Percentiles rank a stretch among this genome's conserved stretches.
Conservation (phyloP, 768 basidiomycete species). For the Macrolepiota fuliginosa region DNA sequence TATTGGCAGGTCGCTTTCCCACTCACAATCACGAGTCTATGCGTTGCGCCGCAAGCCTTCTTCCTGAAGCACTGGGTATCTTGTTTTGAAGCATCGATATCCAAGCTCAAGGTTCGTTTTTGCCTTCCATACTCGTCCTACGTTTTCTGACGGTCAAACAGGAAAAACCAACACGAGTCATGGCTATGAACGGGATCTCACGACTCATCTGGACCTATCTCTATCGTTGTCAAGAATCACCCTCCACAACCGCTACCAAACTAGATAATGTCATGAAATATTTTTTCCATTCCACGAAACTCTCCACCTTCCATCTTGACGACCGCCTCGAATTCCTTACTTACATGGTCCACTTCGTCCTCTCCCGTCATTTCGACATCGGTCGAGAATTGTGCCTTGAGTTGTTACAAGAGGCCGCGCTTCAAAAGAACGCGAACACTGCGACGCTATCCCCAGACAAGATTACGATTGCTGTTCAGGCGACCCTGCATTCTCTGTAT, state of each 20-base stretch:
- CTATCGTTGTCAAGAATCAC: constrained; percentile 87
- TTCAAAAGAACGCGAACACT: constrained; percentile 38
- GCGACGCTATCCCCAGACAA: constrained; percentile 64
- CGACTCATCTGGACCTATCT: constrained; percentile 92
- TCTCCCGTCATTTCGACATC: constrained; percentile 81
- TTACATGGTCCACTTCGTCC: constrained; percentile 77
- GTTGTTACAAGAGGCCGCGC: constrained; percentile 65
- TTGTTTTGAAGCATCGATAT: constrained; percentile 69
- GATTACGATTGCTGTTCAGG: constrained; percentile 71
- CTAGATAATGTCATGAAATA: constrained; percentile 72
- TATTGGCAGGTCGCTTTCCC: constrained; percentile 91
- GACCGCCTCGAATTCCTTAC: constrained; percentile 76
- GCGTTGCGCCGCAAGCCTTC: constrained; percentile 82
- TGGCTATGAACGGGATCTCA: constrained; percentile 78
- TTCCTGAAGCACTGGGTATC: constrained; percentile 81
- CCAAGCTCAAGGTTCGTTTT: constrained; percentile 72
- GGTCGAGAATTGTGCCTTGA: constrained; percentile 82
- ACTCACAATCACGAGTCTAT: constrained; percentile 76
- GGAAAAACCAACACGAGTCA: constrained; percentile 73
- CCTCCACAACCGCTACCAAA: constrained; percentile 76
- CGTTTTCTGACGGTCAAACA: constrained; percentile 27
- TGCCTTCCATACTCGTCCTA: neutral
- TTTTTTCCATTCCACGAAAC: constrained; percentile 75
- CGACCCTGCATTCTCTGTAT: constrained; percentile 70
- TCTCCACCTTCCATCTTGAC: constrained; percentile 61